phyloP scores from a whole-genome alignment of 2,329 filamentous ascomycete species.

The Botrytis deweyae region DNA sequence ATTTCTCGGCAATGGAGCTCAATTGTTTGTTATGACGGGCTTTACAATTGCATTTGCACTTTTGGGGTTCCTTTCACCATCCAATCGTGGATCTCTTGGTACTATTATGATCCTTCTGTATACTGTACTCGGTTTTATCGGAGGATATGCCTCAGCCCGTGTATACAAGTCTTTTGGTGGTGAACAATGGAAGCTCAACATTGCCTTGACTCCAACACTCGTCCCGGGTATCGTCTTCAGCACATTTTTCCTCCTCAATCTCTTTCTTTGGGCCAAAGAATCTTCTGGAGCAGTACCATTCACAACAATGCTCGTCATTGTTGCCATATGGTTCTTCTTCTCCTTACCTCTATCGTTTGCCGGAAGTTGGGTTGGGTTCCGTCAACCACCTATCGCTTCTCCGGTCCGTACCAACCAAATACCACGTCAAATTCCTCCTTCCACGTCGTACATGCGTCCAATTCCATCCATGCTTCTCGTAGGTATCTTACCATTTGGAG shows the following conservation, averaged over 20 bases:
- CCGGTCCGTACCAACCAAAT: slow-evolving; percentile 98
- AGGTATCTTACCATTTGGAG: slow-evolving; percentile 88
- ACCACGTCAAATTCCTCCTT: slow-evolving; percentile 88
- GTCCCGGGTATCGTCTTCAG: slow-evolving; percentile 84
- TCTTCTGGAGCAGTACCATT: slow-evolving; percentile 95
- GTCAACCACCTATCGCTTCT: slow-evolving; percentile 65
- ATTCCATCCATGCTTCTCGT: slow-evolving; percentile 90
- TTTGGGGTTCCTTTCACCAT: slow-evolving; percentile 90
- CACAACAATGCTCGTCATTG: slow-evolving; percentile 90
- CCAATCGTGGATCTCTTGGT: slow-evolving; percentile 89
- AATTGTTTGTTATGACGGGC: slow-evolving; percentile 96
- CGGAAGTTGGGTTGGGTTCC: slow-evolving; percentile 93
- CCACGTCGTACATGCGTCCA: slow-evolving; percentile 77
- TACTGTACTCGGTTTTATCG: slow-evolving; percentile 87
- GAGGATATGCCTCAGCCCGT: slow-evolving; percentile 84
- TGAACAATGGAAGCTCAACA: slow-evolving; percentile 92
- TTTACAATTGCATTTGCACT: slow-evolving; percentile 92
- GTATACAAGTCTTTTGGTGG: slow-evolving; percentile 95
- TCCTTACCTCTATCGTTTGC: slow-evolving; percentile 87
- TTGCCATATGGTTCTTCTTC: slow-evolving; percentile 95
- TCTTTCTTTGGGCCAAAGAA: slow-evolving; percentile 92
- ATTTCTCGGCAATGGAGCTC: slow-evolving; percentile 87
- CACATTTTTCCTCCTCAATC: slow-evolving; percentile 88
- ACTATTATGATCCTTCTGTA: slow-evolving; percentile 93
- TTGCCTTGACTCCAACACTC: slow-evolving; percentile 79